phyloP scores from a whole-genome alignment of 163 green algal species.

The Chlamydomonas reinhardtii region DNA sequence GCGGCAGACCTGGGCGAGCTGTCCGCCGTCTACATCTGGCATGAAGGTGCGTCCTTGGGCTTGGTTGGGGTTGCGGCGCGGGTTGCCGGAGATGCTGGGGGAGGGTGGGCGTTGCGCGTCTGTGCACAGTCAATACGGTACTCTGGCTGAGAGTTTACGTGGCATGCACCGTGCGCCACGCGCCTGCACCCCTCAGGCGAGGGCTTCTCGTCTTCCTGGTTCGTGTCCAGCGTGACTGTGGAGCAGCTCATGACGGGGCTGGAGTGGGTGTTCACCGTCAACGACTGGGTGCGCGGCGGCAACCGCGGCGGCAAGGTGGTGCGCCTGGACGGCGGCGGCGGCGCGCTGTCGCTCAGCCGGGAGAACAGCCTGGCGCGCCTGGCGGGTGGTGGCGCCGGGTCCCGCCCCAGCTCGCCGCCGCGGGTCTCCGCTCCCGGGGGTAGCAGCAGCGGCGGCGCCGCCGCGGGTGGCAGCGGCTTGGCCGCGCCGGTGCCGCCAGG shows the following conservation, averaged over 20 bases:
- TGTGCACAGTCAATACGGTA: too few species aligned
- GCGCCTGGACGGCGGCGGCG: constrained; percentile 32
- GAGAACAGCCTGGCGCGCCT: constrained; percentile 39
- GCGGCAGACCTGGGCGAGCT: constrained; percentile 47
- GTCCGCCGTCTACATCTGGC: constrained; percentile 43
- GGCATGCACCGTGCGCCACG: too few species aligned
- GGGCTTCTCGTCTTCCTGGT: constrained; percentile 49
- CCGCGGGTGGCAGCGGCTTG: too few species aligned
- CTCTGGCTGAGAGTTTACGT: too few species aligned
- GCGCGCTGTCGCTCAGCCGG: constrained; percentile 29
- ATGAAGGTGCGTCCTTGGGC: not conserved
- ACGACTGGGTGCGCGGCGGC: constrained; percentile 59
- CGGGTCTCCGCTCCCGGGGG: not conserved
- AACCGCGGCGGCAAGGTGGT: constrained; percentile 33
- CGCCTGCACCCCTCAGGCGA: constrained; percentile 15
- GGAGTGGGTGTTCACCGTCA: constrained; percentile 40
- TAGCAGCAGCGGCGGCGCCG: not conserved
- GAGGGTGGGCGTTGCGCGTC: too few species aligned
- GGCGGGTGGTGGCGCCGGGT: not conserved
- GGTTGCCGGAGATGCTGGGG: not conserved
- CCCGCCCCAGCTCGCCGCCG: not conserved
- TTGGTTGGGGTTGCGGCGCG: not conserved
- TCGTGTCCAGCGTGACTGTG: constrained; percentile 44
- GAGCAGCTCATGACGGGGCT: constrained; percentile 51
- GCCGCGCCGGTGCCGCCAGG: not conserved